Conservation (phyloP, 352 stramenopile genomes). For the Globisporangium iwayamae region DNA sequence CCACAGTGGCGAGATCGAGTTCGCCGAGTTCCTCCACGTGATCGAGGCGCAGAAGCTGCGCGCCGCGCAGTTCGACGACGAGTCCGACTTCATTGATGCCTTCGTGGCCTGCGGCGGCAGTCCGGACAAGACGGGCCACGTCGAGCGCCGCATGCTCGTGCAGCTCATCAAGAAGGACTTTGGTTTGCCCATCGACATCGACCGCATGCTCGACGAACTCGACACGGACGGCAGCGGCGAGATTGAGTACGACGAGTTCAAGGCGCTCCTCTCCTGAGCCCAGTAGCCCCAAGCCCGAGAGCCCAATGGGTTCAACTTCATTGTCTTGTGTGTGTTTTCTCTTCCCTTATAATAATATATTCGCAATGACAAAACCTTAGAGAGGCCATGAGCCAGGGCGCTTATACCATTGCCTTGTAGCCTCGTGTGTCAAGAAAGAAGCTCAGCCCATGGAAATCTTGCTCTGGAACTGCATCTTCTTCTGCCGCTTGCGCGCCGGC, state of each 20-base stretch:
- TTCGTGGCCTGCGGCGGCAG: slow-evolving; percentile 94
- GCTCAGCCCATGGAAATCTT: slow-evolving; percentile 52
- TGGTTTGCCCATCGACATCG: slow-evolving; percentile 94
- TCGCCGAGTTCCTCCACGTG: slow-evolving; percentile 96
- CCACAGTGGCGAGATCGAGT: slow-evolving; percentile 96
- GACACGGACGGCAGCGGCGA: slow-evolving; percentile 92
- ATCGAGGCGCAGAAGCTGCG: slow-evolving; percentile 97
- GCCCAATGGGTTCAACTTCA: not conserved
- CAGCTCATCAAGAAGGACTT: slow-evolving; percentile 97
- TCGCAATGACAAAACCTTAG: slow-evolving; percentile 11
- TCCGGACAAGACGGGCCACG: slow-evolving; percentile 89
- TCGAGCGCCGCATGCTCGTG: slow-evolving; percentile 86
- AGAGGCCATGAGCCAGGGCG: not conserved
- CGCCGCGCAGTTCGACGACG: slow-evolving; percentile 92
- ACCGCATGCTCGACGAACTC: slow-evolving; percentile 95
- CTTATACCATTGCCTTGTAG: not conserved
- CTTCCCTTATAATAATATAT: slow-evolving; percentile 22
- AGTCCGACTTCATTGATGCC: slow-evolving; percentile 97
- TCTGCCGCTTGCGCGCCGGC: slow-evolving; percentile 53
- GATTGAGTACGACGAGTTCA: slow-evolving; percentile 97
- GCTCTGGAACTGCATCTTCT: slow-evolving; percentile 77
- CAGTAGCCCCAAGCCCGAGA: not conserved
- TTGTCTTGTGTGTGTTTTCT: slow-evolving; percentile 5
- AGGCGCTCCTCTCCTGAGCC: slow-evolving; percentile 79
- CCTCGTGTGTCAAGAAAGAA: not conserved